Evolutionary conservation across 2,329 filamentous ascomycete genomes (phyloP).

Genomic region (Zymoseptoria tritici): DNA sequence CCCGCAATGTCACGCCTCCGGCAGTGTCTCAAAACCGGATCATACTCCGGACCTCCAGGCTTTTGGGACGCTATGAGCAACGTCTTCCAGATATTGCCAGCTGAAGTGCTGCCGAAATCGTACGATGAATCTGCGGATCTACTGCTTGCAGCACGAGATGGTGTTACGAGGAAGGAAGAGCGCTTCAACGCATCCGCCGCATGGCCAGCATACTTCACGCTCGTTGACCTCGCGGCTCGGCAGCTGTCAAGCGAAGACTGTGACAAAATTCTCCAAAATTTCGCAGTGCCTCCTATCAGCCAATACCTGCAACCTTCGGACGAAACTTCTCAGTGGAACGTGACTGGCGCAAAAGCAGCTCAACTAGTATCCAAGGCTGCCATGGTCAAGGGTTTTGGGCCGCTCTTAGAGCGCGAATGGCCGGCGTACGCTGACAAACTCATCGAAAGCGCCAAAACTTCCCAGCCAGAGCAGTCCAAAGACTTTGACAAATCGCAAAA

Average conservation of each 20-base stretch:
- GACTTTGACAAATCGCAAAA: constrained; percentile 68
- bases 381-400: constrained; percentile 11
- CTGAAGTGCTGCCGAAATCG: constrained; percentile 47
- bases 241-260: constrained; percentile 38
- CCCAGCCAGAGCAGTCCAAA: constrained; percentile 73
- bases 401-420: constrained; percentile 53
- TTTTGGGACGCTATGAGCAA: constrained; percentile 66
- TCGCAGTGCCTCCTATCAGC: constrained; percentile 46
- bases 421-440: constrained; percentile 52
- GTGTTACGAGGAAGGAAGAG: constrained; percentile 69
- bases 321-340: constrained; percentile 44
- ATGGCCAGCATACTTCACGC: constrained; percentile 68
- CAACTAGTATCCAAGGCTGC: constrained; percentile 34
- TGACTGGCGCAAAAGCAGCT: constrained; percentile 40
- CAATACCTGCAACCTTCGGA: constrained; percentile 46
- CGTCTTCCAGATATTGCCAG: constrained; percentile 53
- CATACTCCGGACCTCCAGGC: constrained; percentile 62
- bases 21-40: constrained; percentile 73
- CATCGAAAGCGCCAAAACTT: constrained; percentile 61
- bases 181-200: constrained; percentile 59
- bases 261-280: constrained; percentile 38
- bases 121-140: constrained; percentile 53
- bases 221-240: constrained; percentile 38
- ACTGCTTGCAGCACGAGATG: constrained; percentile 59
- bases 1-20: constrained; percentile 53